Conservation (phyloP, 2,329 filamentous ascomycete species). For the Colletotrichum spinosum region DNA sequence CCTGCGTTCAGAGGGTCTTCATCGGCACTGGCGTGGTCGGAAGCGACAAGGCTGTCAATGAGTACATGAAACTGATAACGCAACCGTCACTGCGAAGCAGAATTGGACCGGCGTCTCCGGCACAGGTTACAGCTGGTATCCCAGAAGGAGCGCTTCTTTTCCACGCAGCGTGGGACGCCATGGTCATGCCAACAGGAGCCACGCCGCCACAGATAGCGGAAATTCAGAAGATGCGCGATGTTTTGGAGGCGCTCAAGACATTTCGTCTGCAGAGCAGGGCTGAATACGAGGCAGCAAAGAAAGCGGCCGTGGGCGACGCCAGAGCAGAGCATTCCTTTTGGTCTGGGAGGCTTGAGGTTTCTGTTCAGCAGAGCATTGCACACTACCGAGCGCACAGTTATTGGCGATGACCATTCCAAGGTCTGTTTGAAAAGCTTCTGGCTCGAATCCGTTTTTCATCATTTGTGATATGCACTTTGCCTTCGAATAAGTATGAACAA, state of each 20-base stretch:
- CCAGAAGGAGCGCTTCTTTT: conserved; percentile 60
- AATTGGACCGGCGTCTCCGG: conserved; percentile 60
- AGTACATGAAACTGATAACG: conserved; percentile 60
- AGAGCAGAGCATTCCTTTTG: conserved; percentile 49
- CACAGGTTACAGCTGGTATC: conserved; percentile 62
- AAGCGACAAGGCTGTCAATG: conserved; percentile 53
- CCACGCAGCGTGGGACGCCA: conserved; percentile 63
- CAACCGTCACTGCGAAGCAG: conserved; percentile 48
- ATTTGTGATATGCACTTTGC: conserved; percentile 29
- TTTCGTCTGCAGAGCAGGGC: conserved; percentile 50
- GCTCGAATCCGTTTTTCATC: conserved; percentile 15
- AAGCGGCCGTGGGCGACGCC: conserved; percentile 28
- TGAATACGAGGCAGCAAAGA: conserved; percentile 41
- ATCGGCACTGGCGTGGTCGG: conserved; percentile 52
- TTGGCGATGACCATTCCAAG: conserved; percentile 19
- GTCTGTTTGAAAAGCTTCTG: neutral
- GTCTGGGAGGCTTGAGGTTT: conserved; percentile 52
- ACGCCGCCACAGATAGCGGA: conserved; percentile 44
- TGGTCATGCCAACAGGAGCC: conserved; percentile 52
- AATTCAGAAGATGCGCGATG: conserved; percentile 55
- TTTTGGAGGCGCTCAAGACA: conserved; percentile 54
- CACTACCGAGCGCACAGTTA: conserved; percentile 34
- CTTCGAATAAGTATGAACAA: conserved; percentile 27
- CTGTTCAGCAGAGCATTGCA: conserved; percentile 35
- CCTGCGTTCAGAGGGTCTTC: conserved; percentile 57